A percentile compares a stretch with the other conserved stretches of the same genome.
Conservation (phyloP, 2,329 filamentous ascomycete species). For the Keithomyces neogunnii region DNA sequence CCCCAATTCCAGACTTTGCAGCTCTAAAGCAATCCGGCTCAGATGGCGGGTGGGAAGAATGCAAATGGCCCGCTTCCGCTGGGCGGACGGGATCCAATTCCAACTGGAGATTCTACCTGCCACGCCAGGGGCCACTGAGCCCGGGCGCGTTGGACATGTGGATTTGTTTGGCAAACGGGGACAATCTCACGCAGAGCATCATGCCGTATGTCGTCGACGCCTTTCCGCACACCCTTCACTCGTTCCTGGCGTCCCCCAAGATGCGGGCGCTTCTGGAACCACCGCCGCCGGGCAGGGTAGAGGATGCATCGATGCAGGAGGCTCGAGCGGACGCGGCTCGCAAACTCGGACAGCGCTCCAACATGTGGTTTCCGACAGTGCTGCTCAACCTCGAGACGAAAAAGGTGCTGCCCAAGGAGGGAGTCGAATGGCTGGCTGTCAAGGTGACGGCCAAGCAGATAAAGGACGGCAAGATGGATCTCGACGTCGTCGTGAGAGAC, state of each 20-base stretch:
- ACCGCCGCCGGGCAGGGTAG: constrained; percentile 25
- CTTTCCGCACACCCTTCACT: constrained; percentile 34
- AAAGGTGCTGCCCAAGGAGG: constrained; percentile 56
- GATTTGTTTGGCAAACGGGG: constrained; percentile 51
- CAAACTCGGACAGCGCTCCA: constrained; percentile 24
- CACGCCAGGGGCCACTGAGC: constrained; percentile 8
- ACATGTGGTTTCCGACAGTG: constrained; percentile 69
- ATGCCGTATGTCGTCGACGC: constrained; percentile 57
- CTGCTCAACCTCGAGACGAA: constrained; percentile 70
- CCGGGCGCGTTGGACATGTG: constrained; percentile 33
- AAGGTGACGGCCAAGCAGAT: constrained; percentile 58
- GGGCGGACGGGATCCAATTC: constrained; percentile 19
- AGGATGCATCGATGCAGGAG: constrained; percentile 54
- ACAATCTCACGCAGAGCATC: constrained; percentile 53
- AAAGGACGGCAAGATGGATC: constrained; percentile 62
- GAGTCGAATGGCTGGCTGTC: constrained; percentile 64
- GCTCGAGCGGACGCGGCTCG: constrained; percentile 59
- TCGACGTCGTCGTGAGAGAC: constrained; percentile 59
- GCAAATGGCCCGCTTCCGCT: constrained; percentile 2
- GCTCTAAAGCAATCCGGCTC: constrained; percentile 1
- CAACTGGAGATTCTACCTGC: constrained; percentile 22
- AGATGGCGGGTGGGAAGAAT: constrained; percentile 13
- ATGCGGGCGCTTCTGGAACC: not conserved
- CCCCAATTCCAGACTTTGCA: constrained; percentile 13
- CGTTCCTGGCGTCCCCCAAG: constrained; percentile 1